phyloP scores from a whole-genome alignment of 805 yeast species.

The Komagataella pastoris region DNA sequence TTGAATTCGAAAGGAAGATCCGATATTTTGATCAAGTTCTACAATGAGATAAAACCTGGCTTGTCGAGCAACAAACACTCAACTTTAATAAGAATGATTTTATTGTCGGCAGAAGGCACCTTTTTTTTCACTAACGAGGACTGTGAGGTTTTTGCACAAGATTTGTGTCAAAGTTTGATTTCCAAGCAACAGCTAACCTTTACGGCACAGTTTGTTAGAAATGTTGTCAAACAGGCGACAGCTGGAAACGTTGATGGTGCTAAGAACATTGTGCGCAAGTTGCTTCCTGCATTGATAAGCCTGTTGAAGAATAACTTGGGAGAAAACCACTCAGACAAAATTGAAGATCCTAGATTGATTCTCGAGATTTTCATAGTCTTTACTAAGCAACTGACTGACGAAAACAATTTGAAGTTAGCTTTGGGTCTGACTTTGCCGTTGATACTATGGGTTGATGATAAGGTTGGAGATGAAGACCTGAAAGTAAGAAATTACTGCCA shows the following conservation, averaged over 20 bases:
- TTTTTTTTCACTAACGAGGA: constrained; percentile 22
- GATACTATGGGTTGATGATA: constrained; percentile 17
- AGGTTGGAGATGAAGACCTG: constrained; percentile 9
- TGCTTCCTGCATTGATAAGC: constrained; percentile 31
- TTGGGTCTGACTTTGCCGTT: constrained; percentile 17
- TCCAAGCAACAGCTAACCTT: constrained; percentile 22
- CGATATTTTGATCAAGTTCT: constrained; percentile 20
- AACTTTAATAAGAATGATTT: constrained; percentile 28
- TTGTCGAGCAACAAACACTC: constrained; percentile 19
- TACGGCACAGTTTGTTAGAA: constrained; percentile 48
- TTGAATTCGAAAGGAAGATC: constrained; percentile 12
- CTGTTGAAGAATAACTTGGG: constrained; percentile 8
- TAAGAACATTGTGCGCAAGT: constrained; percentile 23
- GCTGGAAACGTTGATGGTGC: constrained; percentile 16
- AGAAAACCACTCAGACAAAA: constrained; percentile 1
- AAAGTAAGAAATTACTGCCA: constrained; percentile 24
- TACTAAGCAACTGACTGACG: constrained; percentile 21
- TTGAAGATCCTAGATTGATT: constrained; percentile 22
- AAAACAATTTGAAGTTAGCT: constrained; percentile 15
- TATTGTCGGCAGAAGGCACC: constrained; percentile 26
- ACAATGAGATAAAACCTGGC: constrained; percentile 18
- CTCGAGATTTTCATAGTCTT: constrained; percentile 38
- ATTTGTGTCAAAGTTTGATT: constrained; percentile 21
- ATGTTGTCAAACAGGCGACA: constrained; percentile 29
- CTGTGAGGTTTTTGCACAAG: constrained; percentile 18